Evolutionary conservation across 2,329 filamentous ascomycete species (phyloP), one percentile per base, ranked within the genome.

Genomic region (Colletotrichum coccodes): DNA sequence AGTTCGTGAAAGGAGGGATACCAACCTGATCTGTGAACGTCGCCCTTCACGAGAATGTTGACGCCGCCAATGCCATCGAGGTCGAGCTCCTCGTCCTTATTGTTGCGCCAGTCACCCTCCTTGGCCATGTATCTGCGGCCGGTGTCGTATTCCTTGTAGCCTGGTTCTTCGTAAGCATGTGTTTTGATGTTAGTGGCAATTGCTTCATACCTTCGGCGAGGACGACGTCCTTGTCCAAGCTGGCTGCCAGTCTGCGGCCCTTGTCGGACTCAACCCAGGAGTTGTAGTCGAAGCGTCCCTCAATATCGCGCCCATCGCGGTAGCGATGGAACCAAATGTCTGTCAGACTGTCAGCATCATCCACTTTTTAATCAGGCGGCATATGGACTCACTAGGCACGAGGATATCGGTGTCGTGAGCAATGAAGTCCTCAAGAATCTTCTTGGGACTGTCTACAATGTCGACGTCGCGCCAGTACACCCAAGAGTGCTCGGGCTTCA

Each of bases 391-490:
- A 98, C 95, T 99, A 0, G 96, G 96, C 74, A 98, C 95, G 65
- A 99, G 83, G 68, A 99, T 89, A 79, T 99, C 96, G 77, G 91
- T 91, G 79, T 99, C 93, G 76, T 98, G 96, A 23, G 94, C 93
- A 75, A 97, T 92, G 74, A 99, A 97, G 76, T 99, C 96, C 82
- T 99, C 95, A 38, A 99, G 85, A 70, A 99, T 97, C 76, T 89
- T 91, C 71, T 88, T 87, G 2, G 95, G 94, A 78, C 92, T 97
- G 77, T 99, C 95, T 53, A 93, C 90, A 74, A 99, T 98, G 80
- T 99, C 96, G 57, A 97, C 95, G 79, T 99, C 96, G 69, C 96
- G 90, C 96, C 96, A 99, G 80, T 98, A 98, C 9, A 98, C 95
- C 96, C 96, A 99, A 9, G 94, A 95, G 79, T 99, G 96, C 70